These are phyloP conservation scores for Podosphaera xanthii DNA, from an alignment of 2,329 filamentous ascomycete genomes.

Conservation along the genomic window DNA sequence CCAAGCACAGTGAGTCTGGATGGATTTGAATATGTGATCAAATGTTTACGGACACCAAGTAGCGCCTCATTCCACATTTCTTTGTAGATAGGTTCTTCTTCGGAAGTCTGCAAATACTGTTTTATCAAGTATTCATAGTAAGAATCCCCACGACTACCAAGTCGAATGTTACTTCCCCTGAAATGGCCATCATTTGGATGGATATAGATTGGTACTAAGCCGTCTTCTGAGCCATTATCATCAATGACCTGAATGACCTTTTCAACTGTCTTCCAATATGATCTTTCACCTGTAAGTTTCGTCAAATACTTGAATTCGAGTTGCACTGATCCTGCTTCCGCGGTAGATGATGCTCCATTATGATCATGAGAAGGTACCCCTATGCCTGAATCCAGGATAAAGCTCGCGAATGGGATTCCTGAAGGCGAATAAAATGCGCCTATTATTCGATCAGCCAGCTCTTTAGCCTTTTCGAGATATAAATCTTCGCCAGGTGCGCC, in stretches of 20 bases:
- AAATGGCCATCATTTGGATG: constrained; percentile 60
- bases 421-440: constrained; percentile 72
- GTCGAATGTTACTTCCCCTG: constrained; percentile 61
- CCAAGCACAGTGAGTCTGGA: constrained; percentile 72
- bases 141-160: constrained; percentile 85
- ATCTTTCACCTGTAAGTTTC: constrained; percentile 75
- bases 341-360: constrained; percentile 73
- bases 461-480: constrained; percentile 87
- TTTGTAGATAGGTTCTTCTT: constrained; percentile 63
- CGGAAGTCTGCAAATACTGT: constrained; percentile 84
- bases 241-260: constrained; percentile 83
- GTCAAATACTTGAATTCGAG: constrained; percentile 94
- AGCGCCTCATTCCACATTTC: constrained; percentile 87
- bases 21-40: constrained; percentile 68
- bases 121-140: constrained; percentile 99
- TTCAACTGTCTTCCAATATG: constrained; percentile 83
- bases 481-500: constrained; percentile 64
- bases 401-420: constrained; percentile 72
- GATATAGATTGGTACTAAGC: constrained; percentile 80
- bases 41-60: constrained; percentile 67
- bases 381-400: constrained; percentile 58
- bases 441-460: constrained; percentile 69
- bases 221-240: constrained; percentile 54
- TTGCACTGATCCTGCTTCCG: constrained; percentile 78
- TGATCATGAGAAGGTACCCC: constrained; percentile 68